Evolutionary conservation across 345 rosid species (phyloP).

Genomic region (Populus deltoides): DNA sequence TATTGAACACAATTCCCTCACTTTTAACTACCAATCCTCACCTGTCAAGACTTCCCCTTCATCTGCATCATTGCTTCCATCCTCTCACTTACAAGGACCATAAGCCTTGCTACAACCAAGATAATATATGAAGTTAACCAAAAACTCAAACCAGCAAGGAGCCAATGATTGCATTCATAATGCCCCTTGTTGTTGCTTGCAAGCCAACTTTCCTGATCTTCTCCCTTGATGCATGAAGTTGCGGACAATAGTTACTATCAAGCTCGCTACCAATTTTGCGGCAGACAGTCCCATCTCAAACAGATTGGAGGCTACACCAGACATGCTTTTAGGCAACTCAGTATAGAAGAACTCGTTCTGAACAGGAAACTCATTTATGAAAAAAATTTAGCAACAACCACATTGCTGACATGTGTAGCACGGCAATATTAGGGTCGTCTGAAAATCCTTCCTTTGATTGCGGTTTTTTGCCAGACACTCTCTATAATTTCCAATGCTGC

Average conservation of each 20-base stretch:
- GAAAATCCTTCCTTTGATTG: slow-evolving; percentile 20
- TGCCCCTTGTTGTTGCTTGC: slow-evolving; percentile 42
- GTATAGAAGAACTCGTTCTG: slow-evolving; percentile 46
- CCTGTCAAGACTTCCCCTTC: background rate
- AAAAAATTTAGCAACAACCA: slow-evolving; percentile 42
- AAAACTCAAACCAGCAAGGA: slow-evolving; percentile 31
- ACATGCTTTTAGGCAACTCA: slow-evolving; percentile 45
- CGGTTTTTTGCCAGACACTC: slow-evolving; percentile 21
- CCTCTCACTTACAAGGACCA: slow-evolving; percentile 34
- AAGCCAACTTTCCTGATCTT: slow-evolving; percentile 42
- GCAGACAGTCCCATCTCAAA: slow-evolving; percentile 18
- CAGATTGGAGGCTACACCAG: slow-evolving; percentile 38
- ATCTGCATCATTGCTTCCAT: background rate
- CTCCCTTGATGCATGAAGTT: slow-evolving; percentile 5
- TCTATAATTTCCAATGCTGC: slow-evolving; percentile 32
- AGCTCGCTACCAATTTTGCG: slow-evolving; percentile 32
- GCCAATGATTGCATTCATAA: slow-evolving; percentile 48
- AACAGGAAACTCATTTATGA: slow-evolving; percentile 29
- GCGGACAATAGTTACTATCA: slow-evolving; percentile 30
- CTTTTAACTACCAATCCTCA: background rate
- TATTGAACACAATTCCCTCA: background rate
- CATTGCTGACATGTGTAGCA: slow-evolving; percentile 35
- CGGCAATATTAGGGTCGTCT: slow-evolving; percentile 16
- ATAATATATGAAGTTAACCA: slow-evolving; percentile 36
- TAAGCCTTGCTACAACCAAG: slow-evolving; percentile 39